phyloP scores from a whole-genome alignment of 257 asterid genomes.

The Lavandula angustifolia region DNA sequence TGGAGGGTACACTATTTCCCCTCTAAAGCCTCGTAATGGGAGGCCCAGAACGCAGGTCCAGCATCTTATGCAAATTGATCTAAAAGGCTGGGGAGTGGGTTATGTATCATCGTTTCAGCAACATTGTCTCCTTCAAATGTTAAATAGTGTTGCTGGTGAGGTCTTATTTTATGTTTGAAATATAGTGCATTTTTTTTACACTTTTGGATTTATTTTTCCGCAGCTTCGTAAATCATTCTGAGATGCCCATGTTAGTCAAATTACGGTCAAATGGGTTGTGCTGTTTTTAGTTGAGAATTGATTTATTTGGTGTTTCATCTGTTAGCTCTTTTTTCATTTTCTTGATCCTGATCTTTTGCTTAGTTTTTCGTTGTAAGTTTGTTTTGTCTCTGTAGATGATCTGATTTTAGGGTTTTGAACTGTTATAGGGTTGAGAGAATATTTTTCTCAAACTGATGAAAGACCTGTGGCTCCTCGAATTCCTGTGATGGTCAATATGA shows the following conservation, averaged over 20 bases:
- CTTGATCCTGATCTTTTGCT: slow-evolving; percentile 19
- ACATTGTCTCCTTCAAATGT: slow-evolving; percentile 93
- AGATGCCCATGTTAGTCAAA: slow-evolving; percentile 3
- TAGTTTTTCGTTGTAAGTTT: slow-evolving; percentile 6
- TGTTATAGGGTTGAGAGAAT: slow-evolving; percentile 84
- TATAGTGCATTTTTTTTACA: slow-evolving; percentile 23
- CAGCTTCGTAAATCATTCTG: slow-evolving; percentile 23
- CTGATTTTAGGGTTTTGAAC: slow-evolving; percentile 26
- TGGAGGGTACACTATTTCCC: slow-evolving; percentile 94
- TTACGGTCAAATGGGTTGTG: slow-evolving; percentile 20
- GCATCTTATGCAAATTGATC: slow-evolving; percentile 97
- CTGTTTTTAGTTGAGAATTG: slow-evolving; percentile 22
- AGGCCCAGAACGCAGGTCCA: slow-evolving; percentile 94
- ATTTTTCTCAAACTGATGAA: slow-evolving; percentile 91
- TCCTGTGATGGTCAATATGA: slow-evolving; percentile 97
- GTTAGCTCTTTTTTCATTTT: slow-evolving; percentile 10
- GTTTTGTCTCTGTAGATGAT: slow-evolving; percentile 13
- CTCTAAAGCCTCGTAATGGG: slow-evolving; percentile 78
- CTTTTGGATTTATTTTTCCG: slow-evolving; percentile 20
- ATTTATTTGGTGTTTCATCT: slow-evolving; percentile 5
- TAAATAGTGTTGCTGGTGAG: slow-evolving; percentile 94
- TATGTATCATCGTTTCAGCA: slow-evolving; percentile 89
- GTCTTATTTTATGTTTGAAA: slow-evolving; percentile 30
- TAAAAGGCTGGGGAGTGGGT: slow-evolving; percentile 97
- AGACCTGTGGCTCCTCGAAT: slow-evolving; percentile 88